Base-by-base conservation (phyloP, 2,329 filamentous ascomycete genomes). In the Uncinocarpus reesii region DNA sequence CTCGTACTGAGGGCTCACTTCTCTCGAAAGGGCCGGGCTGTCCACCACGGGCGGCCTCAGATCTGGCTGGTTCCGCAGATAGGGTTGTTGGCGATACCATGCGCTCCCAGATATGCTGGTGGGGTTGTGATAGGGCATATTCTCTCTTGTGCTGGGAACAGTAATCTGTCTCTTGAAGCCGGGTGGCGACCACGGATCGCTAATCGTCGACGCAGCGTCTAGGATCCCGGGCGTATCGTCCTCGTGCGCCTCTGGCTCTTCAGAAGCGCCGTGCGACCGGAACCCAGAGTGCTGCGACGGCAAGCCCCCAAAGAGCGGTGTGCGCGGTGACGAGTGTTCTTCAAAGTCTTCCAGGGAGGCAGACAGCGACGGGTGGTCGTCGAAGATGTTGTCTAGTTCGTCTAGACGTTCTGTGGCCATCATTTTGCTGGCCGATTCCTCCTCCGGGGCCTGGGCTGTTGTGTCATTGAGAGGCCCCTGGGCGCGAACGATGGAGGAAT, bases 211-310 rank as follows among this genome's bases (percentile, higher is more conserved):
- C 51, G 75, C 71, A 46, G 66, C 58, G 56, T 62, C 56, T 61
- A 62, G 23, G 6, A 43, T 43, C 2, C 24, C 46, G 2, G 29
- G n/a, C 3, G 29, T 31, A n/a, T 32, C 40, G 13, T 47, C 28
- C 6, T 53, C 59, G 49, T 71, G 71, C 41, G 70, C 67, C 50
- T 70, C 65, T 52, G 61, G 64, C 42, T 65, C 66, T 23, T 75
- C 73, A 41, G 75, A 69, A 29, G 70, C 67, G 43, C 69, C 68
- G 13, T 42, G 40, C 40, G 71, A 80, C 56, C 77, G 74, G 68
- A 83, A 82, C 58, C 75, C 79, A 32, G 79, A 83, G 62, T 81
- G 78, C 55, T 78, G 75, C 42, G 75, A 79, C 13, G 75, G 75
- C 48, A 76, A 56, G 18, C 72, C 71, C 8, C 18, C 46, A 51